These are phyloP conservation scores for Yamadazyma songkhlaensis DNA, from an alignment of 1,139 yeast genomes.

Conservation along the genomic window DNA sequence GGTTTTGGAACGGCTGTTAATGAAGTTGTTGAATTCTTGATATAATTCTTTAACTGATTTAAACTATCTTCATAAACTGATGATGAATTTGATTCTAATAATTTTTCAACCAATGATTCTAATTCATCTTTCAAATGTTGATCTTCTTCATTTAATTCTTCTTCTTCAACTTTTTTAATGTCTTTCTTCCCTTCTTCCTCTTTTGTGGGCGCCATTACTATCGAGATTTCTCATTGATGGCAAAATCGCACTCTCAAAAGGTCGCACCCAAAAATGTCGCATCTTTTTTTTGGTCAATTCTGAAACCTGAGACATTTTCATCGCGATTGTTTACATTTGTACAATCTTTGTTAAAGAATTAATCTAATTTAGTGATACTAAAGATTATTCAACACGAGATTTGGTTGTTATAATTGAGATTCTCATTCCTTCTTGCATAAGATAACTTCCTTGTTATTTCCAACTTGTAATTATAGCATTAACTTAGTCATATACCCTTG, in stretches of 20 bases:
- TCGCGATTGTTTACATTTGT: background rate
- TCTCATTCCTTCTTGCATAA: too few relatives aligned
- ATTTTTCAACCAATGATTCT: slow-evolving; percentile 80
- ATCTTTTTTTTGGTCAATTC: too few relatives aligned
- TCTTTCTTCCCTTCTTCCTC: slow-evolving; percentile 4
- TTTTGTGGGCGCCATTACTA: slow-evolving; percentile 14
- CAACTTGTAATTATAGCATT: background rate
- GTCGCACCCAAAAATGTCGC: background rate
- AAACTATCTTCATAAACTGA: slow-evolving; percentile 59
- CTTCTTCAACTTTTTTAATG: slow-evolving; percentile 32
- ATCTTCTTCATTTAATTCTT: slow-evolving; percentile 93
- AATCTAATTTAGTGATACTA: too few relatives aligned
- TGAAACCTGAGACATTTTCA: background rate
- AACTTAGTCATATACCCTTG: too few relatives aligned
- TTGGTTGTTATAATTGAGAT: too few relatives aligned
- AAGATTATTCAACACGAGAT: too few relatives aligned
- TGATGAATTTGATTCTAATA: slow-evolving; percentile 44
- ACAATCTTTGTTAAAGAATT: background rate
- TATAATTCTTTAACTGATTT: slow-evolving; percentile 67
- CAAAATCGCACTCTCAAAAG: slow-evolving; percentile 1
- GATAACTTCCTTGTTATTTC: background rate
- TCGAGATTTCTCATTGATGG: slow-evolving; percentile 1
- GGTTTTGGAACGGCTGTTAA: slow-evolving; percentile 99
- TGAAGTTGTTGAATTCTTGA: slow-evolving; percentile 91
- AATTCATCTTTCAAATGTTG: slow-evolving; percentile 82